Evolutionary conservation across 2,329 filamentous ascomycete genomes (phyloP), one percentile per base, ranked within the genome.

Genomic region (Calonectria hongkongensis): DNA sequence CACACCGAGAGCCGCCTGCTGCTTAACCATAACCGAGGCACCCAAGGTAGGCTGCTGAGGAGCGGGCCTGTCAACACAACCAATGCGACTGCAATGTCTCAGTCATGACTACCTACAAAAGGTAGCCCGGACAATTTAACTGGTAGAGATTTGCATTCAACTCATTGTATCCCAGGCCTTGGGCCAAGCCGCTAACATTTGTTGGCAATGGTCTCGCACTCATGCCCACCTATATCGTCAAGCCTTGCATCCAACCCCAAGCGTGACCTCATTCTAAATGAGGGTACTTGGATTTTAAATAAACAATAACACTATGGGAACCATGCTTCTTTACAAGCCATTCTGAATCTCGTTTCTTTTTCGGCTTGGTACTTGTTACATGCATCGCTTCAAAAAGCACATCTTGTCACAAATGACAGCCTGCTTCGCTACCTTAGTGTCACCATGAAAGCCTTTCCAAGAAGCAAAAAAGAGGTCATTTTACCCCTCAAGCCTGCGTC

Each of bases 401-500:
- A 16, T 25, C 30, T 7, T 39, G 10, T 58, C 54, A 58, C n/a
- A 58, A 58, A 58, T 58, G 54, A 58, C 54, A 39, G 54, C 33
- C 54, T 58, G 15, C 33, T 39, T 39, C 15, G 4, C 54, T 21
- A 15, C 33, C 13, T 25, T 33, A 58, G 54, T 58, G 30, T 25
- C 12, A 5, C 30, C 30, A 28, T 28, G 13, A 30, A 58, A 30
- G 4, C 39, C 4, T 39, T n/a, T 33, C 54, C n/a, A 21, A 58
- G 10, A 39, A 21, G 36, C 33, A 39, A 13, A 16, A 21, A 15
- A 39, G n/a, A 15, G 54, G 30, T 13, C 54, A 21, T 58, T 21
- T 39, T 15, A n/a, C 54, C 30, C n/a, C 30, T 58, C 54, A n/a
- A n/a, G 54, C 39, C 54, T 39, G n/a, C 54, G 39, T 33, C 30